phyloP scores from a whole-genome alignment of 2,329 filamentous ascomycete species.

The Sclerotinia minor region DNA sequence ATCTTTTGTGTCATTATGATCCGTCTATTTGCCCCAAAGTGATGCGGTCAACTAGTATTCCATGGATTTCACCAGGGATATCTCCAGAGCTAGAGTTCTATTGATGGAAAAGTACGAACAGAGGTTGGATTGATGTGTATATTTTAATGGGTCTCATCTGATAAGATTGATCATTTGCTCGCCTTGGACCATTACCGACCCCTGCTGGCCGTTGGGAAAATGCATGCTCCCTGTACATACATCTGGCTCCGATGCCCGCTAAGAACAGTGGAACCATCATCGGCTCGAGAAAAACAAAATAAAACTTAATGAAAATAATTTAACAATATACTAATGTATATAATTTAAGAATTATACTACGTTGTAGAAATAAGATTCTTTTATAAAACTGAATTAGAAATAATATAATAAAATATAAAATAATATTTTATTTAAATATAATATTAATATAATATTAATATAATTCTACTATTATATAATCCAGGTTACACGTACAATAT shows the following conservation, averaged over 20 bases:
- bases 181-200: not conserved
- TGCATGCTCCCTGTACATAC: conserved; percentile 13
- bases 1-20: not conserved
- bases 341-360: not conserved
- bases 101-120: not conserved
- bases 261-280: conserved; percentile 2
- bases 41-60: not conserved
- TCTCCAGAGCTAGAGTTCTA: not conserved
- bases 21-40: too few relatives aligned
- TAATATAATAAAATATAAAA: too few relatives aligned
- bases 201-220: not conserved
- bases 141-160: conserved; percentile 10
- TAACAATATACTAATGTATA: not conserved
- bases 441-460: too few relatives aligned
- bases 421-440: too few relatives aligned
- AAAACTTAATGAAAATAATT: not conserved
- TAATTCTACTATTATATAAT: too few relatives aligned
- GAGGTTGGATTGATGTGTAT: not conserved
- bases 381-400: too few relatives aligned
- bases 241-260: not conserved
- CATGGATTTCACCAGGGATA: not conserved
- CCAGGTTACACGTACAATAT: too few relatives aligned
- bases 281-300: not conserved
- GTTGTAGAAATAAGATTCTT: too few relatives aligned
- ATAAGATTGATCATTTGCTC: conserved; percentile 1